Conservation (phyloP, 345 rosid genomes). For the Lagerstroemia speciosa region DNA sequence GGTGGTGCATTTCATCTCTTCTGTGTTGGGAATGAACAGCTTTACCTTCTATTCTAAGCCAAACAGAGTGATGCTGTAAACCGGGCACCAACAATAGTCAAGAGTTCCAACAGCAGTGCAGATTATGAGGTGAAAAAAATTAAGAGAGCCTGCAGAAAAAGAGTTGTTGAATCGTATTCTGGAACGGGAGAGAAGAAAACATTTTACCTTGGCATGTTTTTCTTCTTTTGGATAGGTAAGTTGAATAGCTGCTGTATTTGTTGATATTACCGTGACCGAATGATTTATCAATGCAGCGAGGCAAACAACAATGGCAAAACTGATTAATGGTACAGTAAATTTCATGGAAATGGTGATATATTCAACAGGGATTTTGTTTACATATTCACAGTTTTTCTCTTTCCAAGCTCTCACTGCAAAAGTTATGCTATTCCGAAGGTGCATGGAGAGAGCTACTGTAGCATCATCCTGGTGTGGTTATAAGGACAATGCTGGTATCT, state of each 20-base stretch:
- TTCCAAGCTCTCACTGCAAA: no score
- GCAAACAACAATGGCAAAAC: conserved; percentile 30
- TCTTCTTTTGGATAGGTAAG: conserved; percentile 66
- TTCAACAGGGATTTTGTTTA: no score
- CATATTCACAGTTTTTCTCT: no score
- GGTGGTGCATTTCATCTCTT: conserved; percentile 52
- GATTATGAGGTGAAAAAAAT: not conserved
- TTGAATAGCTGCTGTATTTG: conserved; percentile 87
- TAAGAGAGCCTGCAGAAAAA: not conserved
- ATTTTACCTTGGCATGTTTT: conserved; percentile 59
- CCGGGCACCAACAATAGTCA: not conserved
- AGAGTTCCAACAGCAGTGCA: not conserved
- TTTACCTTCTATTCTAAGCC: conserved; percentile 60
- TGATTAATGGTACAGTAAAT: no score
- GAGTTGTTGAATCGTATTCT: not conserved
- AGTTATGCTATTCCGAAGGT: no score
- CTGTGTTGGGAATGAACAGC: conserved; percentile 55
- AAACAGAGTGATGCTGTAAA: conserved; percentile 73
- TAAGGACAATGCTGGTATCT: conserved; percentile 56
- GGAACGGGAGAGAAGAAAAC: not conserved
- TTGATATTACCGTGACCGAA: conserved; percentile 77
- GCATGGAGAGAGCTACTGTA: not conserved
- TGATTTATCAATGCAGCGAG: conserved; percentile 83
- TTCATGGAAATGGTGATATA: no score
- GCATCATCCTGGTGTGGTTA: conserved; percentile 88